Conservation (phyloP, 768 basidiomycete species). For the Mycena floridula region DNA sequence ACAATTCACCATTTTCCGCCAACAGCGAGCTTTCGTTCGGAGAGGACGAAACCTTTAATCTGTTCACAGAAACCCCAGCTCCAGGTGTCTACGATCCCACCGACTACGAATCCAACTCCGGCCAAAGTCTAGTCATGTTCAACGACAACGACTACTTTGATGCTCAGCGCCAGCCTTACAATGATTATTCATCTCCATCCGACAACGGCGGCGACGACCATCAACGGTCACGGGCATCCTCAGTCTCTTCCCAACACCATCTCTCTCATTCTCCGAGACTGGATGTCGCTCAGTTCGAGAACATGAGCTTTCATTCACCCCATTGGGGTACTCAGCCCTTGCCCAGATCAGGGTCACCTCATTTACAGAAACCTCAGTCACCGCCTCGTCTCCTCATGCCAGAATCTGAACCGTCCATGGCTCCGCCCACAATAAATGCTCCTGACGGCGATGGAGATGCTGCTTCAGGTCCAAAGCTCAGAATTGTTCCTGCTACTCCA, state of each 20-base stretch:
- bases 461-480: slow-evolving; percentile 53
- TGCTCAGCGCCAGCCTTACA: slow-evolving; percentile 37
- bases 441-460: slow-evolving; percentile 47
- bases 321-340: slow-evolving; percentile 47
- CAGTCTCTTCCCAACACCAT: slow-evolving; percentile 53
- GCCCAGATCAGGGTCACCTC: slow-evolving; percentile 25
- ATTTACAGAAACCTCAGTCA: slow-evolving; percentile 47
- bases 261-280: slow-evolving; percentile 39
- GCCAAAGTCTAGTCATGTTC: slow-evolving; percentile 55
- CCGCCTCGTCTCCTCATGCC: slow-evolving; percentile 44
- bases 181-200: slow-evolving; percentile 41
- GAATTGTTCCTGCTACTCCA: slow-evolving; percentile 82
- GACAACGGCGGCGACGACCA: slow-evolving; percentile 44
- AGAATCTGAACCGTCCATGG: slow-evolving; percentile 18
- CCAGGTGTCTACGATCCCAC: slow-evolving; percentile 62
- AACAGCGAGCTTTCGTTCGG: slow-evolving; percentile 61
- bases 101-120: slow-evolving; percentile 60
- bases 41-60: slow-evolving; percentile 37
- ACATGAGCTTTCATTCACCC: slow-evolving; percentile 61
- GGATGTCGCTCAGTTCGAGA: slow-evolving; percentile 55
- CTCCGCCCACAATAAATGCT: slow-evolving; percentile 52
- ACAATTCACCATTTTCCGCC: slow-evolving; percentile 64
- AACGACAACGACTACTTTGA: slow-evolving; percentile 46
- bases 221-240: slow-evolving; percentile 57
- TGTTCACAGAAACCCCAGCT: slow-evolving; percentile 35